These are phyloP conservation scores for Yarrowia sp. DNA, from an alignment of 805 yeast species.

Conservation along the genomic window DNA sequence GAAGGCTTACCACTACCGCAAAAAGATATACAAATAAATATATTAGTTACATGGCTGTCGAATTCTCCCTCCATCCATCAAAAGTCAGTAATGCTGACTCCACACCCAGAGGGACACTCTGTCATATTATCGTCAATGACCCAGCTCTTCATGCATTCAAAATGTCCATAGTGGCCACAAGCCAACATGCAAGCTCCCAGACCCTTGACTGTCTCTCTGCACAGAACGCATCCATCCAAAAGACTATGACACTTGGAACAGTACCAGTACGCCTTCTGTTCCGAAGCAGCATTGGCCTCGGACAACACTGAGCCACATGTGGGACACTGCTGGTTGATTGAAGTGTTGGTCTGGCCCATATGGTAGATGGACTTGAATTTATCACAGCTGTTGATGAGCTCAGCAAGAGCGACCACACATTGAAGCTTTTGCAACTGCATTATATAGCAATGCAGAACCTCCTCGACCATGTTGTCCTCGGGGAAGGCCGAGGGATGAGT, in stretches of 20 bases:
- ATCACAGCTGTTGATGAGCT: constrained; percentile 3
- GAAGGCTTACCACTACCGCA: too few relatives aligned
- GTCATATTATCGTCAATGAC: constrained; percentile 57
- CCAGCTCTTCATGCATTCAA: constrained; percentile 77
- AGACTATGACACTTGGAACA: constrained; percentile 65
- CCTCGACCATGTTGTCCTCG: constrained; percentile 40
- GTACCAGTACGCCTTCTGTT: constrained; percentile 55
- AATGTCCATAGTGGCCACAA: constrained; percentile 90
- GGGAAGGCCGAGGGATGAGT: constrained; percentile 38
- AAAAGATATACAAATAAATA: too few relatives aligned
- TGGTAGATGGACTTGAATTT: constrained; percentile 6
- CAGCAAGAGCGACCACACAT: constrained; percentile 16
- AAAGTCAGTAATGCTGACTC: constrained; percentile 4
- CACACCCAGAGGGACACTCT: constrained; percentile 80
- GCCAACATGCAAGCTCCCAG: constrained; percentile 54
- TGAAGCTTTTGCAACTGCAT: constrained; percentile 12
- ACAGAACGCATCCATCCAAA: constrained; percentile 69
- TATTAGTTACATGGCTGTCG: not conserved
- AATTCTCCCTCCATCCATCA: not conserved
- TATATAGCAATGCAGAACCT: constrained; percentile 6
- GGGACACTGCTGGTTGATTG: constrained; percentile 3
- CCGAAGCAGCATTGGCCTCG: not conserved
- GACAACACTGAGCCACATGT: not conserved
- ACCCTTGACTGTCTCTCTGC: constrained; percentile 74
- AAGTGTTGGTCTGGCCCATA: constrained; percentile 22